Evolutionary conservation across 2,329 filamentous ascomycete species (phyloP), one percentile per base, ranked within the genome.

Genomic region (Phaeosphaeria sp.): DNA sequence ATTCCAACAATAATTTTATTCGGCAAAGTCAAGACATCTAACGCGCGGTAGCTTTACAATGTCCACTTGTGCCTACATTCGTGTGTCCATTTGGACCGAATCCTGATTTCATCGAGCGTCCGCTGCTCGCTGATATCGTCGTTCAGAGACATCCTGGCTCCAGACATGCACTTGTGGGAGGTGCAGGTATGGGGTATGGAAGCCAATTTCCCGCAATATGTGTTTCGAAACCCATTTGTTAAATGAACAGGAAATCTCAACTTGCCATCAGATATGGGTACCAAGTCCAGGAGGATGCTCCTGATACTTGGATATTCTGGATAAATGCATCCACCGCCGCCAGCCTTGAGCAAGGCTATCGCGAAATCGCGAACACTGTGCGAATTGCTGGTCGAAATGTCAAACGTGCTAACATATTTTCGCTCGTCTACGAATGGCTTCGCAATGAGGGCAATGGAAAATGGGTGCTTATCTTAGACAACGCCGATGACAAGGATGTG

Each of bases 401-500:
- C 21, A 59, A 65, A 13, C 59, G 60, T 36, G 62, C 54, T 20
- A 60, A 76, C 48, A 56, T 36, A 3, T 36, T 36, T 15, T 36
- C 30, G 13, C 30, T 36, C 13, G 30, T 72, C 10, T 56, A 67
- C 5, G 50, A 63, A 21, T 64, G 69, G 68, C 65, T 78, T 7
- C 56, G 52, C 27, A 54, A 68, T 21, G 61, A 63, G 27, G 22
- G 42, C 1, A 67, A 65, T 52, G 67, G 68, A 3, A 52, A 44
- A 17, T 77, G 72, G 73, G 47, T 76, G 5, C 55, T 77, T 42
- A 64, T 77, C 7, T 41, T 77, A 6, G 74, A 77, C 44, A 75
- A 74, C 39, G 65, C 66, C 4, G 72, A 75, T 39, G 62, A 72
- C 42, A 30, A 55, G 17, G 50, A 52, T 9, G 54, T 64, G 9